A percentile compares a stretch with the other conserved stretches of the same genome.
These are phyloP conservation scores for Sporisorium iseilematis-ciliati DNA, from an alignment of 1,284 basidiomycete genomes.

Conservation along the genomic window DNA sequence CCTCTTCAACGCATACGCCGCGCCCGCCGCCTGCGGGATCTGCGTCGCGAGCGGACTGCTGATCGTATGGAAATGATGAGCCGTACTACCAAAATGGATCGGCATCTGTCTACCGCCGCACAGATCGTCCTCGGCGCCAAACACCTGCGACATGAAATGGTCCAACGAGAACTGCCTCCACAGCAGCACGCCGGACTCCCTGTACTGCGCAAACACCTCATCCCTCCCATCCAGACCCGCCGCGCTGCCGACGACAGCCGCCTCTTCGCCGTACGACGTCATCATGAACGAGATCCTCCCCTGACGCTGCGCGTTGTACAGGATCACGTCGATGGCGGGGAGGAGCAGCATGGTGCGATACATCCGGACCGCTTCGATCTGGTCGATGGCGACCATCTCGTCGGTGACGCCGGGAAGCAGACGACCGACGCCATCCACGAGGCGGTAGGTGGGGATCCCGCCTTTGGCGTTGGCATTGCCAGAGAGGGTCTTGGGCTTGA, in stretches of 20 bases:
- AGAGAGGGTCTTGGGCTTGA: constrained; percentile 46
- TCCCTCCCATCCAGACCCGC: constrained; percentile 85
- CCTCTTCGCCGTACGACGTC: constrained; percentile 83
- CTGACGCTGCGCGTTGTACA: constrained; percentile 92
- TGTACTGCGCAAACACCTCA: constrained; percentile 74
- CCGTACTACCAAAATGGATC: constrained; percentile 82
- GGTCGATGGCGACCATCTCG: constrained; percentile 48
- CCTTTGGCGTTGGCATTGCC: constrained; percentile 45
- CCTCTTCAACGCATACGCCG: constrained; percentile 87
- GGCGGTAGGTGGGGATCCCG: constrained; percentile 63
- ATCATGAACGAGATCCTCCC: constrained; percentile 95
- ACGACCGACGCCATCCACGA: constrained; percentile 57
- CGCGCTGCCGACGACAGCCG: constrained; percentile 88
- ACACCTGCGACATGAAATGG: constrained; percentile 58
- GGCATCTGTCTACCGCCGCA: constrained; percentile 67
- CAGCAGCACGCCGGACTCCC: constrained; percentile 86
- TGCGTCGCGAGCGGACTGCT: constrained; percentile 94
- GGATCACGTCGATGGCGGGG: constrained; percentile 85
- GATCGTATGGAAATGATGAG: constrained; percentile 91
- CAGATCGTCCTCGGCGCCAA: constrained; percentile 59
- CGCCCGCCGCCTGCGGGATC: constrained; percentile 94
- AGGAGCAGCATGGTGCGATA: constrained; percentile 72
- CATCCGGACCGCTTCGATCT: constrained; percentile 60
- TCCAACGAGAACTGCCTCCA: constrained; percentile 80
- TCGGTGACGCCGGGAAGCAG: constrained; percentile 57